Conservation (phyloP, 208 protist genomes). For the Trypanosomatidae sp. region DNA sequence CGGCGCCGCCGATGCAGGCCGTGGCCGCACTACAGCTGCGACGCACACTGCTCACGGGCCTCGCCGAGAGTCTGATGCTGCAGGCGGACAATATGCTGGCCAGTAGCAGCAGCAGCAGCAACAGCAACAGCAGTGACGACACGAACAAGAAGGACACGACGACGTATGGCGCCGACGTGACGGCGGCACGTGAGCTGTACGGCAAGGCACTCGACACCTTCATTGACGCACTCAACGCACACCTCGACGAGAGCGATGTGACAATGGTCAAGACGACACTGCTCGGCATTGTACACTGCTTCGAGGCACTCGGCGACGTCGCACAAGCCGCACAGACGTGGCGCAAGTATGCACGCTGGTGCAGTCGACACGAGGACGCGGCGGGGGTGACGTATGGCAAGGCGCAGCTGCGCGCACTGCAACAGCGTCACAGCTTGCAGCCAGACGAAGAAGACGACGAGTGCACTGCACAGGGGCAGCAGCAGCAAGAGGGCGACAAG, state of each 20-base stretch:
- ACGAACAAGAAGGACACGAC: too few species aligned
- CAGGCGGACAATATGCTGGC: slow-evolving; percentile 17
- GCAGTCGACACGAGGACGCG: slow-evolving; percentile 53
- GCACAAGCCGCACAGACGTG: slow-evolving; percentile 64
- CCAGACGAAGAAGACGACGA: too few species aligned
- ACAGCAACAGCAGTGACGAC: too few species aligned
- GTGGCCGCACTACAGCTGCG: slow-evolving; percentile 77
- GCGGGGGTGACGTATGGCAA: slow-evolving; percentile 44
- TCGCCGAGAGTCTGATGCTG: slow-evolving; percentile 30
- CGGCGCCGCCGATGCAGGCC: slow-evolving; percentile 74
- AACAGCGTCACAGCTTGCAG: slow-evolving; percentile 15
- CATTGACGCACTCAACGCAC: slow-evolving; percentile 67
- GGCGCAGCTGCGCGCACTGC: slow-evolving; percentile 38
- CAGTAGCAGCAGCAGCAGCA: neutral
- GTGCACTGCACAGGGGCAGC: too few species aligned
- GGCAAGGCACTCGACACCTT: slow-evolving; percentile 71
- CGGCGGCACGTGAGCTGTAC: slow-evolving; percentile 42
- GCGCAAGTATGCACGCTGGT: slow-evolving; percentile 84
- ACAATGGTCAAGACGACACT: slow-evolving; percentile 64
- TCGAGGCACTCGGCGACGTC: slow-evolving; percentile 72
- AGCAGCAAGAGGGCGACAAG: too few species aligned
- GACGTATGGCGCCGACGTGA: too few species aligned
- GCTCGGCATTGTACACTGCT: slow-evolving; percentile 50
- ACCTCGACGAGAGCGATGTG: slow-evolving; percentile 81
- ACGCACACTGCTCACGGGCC: slow-evolving; percentile 59